Conservation (phyloP, 2,329 filamentous ascomycete species). For the Monilinia fructigena region DNA sequence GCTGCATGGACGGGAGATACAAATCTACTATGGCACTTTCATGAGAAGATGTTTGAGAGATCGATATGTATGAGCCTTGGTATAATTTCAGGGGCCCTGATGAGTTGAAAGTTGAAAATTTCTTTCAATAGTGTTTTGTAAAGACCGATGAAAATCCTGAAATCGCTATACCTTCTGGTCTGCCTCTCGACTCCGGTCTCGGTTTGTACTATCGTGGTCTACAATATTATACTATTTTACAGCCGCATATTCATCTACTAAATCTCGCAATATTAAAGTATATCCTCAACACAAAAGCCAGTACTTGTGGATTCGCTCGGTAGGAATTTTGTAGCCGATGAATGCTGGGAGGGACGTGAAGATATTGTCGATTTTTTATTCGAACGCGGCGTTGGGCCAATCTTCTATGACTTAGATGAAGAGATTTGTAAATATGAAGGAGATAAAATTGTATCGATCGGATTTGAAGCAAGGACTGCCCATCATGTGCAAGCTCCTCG, state of each 20-base stretch:
- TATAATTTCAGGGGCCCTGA: neutral
- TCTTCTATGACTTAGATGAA: neutral
- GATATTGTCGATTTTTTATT: constrained; percentile 16
- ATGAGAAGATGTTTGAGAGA: neutral
- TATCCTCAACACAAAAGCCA: neutral
- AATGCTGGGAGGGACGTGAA: neutral
- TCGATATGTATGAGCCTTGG: constrained; percentile 12
- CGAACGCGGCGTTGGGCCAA: neutral
- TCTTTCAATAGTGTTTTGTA: neutral
- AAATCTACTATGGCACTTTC: constrained; percentile 22
- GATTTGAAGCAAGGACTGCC: neutral
- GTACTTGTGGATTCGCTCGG: neutral
- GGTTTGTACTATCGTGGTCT: too few relatives aligned
- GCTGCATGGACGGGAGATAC: constrained; percentile 24
- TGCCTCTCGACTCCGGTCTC: too few relatives aligned
- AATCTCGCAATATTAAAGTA: constrained; percentile 11
- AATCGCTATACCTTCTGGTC: neutral
- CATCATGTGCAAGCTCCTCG: neutral
- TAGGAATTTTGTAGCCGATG: neutral
- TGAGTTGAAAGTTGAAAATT: neutral
- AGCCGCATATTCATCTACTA: neutral
- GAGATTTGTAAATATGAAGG: neutral
- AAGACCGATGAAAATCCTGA: neutral
- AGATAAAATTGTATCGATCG: neutral
- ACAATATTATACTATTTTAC: too few relatives aligned